phyloP scores from a whole-genome alignment of 805 yeast species.

The Wickerhamiella musiphila region DNA sequence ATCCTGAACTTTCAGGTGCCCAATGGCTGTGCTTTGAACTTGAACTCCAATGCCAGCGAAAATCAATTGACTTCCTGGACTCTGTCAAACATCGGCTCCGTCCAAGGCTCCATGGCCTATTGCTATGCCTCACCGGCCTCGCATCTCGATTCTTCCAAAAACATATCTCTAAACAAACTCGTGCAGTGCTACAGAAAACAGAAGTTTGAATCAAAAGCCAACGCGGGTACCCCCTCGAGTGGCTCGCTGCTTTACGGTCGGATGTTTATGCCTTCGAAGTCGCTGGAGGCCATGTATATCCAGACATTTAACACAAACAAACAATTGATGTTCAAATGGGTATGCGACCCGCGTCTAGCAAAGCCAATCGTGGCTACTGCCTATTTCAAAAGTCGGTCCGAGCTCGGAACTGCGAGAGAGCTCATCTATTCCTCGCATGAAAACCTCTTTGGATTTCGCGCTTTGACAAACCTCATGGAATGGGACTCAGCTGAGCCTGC shows the following conservation, averaged over 20 bases:
- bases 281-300: constrained; percentile 61
- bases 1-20: constrained; percentile 64
- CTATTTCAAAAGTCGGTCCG: constrained; percentile 5
- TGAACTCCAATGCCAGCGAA: constrained; percentile 54
- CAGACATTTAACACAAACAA: constrained; percentile 29
- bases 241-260: constrained; percentile 51
- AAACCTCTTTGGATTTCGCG: constrained; percentile 62
- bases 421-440: constrained; percentile 71
- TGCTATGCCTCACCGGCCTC: constrained; percentile 51
- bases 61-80: constrained; percentile 58
- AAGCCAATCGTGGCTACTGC: constrained; percentile 30
- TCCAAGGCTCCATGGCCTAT: constrained; percentile 75
- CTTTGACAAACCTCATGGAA: constrained; percentile 47
- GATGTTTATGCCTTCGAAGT: constrained; percentile 73
- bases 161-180: constrained; percentile 10
- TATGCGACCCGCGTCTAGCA: constrained; percentile 43
- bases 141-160: constrained; percentile 24
- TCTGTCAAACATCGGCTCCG: constrained; percentile 40
- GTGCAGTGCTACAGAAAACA: constrained; percentile 11
- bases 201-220: constrained; percentile 15
- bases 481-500: constrained; percentile 12
- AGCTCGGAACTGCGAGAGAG: constrained; percentile 38
- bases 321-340: constrained; percentile 57
- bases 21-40: constrained; percentile 40
- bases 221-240: background rate